These are phyloP conservation scores for Proliferodiscus dingleyae DNA, from an alignment of 2,329 filamentous ascomycete species.

Conservation along the genomic window DNA sequence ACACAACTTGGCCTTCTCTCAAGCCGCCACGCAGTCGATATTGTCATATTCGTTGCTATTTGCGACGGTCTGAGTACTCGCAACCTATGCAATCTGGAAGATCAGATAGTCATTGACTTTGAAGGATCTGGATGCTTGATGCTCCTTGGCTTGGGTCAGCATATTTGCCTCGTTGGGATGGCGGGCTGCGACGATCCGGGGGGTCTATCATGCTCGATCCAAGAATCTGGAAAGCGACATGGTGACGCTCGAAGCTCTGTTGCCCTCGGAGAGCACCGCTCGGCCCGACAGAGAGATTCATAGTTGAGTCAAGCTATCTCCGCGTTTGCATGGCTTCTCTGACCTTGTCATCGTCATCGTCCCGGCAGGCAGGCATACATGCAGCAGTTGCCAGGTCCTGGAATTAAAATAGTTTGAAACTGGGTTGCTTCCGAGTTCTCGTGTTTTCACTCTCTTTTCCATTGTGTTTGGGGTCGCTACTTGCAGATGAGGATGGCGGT, in stretches of 20 bases:
- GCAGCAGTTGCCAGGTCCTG: slow-evolving; percentile 7
- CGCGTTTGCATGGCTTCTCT: slow-evolving; percentile 2
- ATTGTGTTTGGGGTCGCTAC: slow-evolving; percentile 19
- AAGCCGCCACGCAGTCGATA: slow-evolving; percentile 25
- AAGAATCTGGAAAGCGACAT: not conserved
- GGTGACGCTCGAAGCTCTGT: not conserved
- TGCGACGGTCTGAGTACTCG: slow-evolving; percentile 1
- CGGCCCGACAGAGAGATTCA: slow-evolving; percentile 9
- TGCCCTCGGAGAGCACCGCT: slow-evolving; percentile 8
- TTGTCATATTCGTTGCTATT: slow-evolving; percentile 1
- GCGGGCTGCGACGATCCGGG: slow-evolving; percentile 16
- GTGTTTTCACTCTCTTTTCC: slow-evolving; percentile 14
- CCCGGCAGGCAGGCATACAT: slow-evolving; percentile 6
- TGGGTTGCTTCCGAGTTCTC: slow-evolving; percentile 3
- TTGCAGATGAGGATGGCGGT: slow-evolving; percentile 21
- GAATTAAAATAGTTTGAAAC: not conserved
- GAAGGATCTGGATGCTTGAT: not conserved
- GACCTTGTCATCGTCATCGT: not conserved
- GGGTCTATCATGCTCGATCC: slow-evolving; percentile 4
- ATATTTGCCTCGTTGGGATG: not conserved
- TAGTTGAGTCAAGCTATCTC: slow-evolving; percentile 4
- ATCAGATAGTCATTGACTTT: not conserved
- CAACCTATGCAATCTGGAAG: slow-evolving; percentile 9
- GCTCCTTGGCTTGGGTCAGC: slow-evolving; percentile 5
- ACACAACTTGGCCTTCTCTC: slow-evolving; percentile 27